phyloP scores from a whole-genome alignment of 805 yeast species.

The Candida gorgasii region DNA sequence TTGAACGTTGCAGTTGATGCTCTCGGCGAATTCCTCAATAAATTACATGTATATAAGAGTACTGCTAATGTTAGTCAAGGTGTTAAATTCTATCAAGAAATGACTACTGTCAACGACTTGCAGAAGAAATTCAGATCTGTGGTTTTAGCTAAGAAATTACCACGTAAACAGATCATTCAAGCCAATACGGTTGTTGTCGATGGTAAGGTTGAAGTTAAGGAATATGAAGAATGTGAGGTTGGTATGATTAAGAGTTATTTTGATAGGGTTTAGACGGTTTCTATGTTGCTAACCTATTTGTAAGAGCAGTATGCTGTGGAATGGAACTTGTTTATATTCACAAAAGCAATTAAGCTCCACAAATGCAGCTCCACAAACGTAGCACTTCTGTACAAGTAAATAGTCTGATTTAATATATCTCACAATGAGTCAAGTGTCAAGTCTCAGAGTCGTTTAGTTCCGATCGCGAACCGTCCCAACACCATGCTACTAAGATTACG shows the following conservation, averaged over 20 bases:
- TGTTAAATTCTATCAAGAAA: constrained; percentile 58
- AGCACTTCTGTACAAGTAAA: no score
- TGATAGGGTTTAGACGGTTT: constrained; percentile 51
- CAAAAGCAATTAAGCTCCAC: no score
- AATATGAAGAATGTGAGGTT: constrained; percentile 68
- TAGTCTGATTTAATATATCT: no score
- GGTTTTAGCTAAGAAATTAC: constrained; percentile 71
- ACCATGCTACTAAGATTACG: constrained; percentile 1
- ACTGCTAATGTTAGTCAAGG: constrained; percentile 74
- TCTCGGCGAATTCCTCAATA: constrained; percentile 66
- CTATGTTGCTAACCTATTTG: no score
- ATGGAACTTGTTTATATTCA: no score
- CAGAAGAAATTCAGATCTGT: constrained; percentile 64
- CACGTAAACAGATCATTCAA: constrained; percentile 83
- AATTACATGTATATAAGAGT: constrained; percentile 77
- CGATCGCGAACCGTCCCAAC: not conserved
- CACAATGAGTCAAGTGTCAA: no score
- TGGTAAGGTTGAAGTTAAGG: constrained; percentile 56
- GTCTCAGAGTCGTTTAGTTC: not conserved
- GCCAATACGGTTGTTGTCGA: constrained; percentile 61
- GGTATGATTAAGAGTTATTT: constrained; percentile 81
- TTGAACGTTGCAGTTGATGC: constrained; percentile 74
- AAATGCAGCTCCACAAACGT: no score
- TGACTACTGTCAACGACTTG: constrained; percentile 67
- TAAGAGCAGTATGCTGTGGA: no score